These are phyloP conservation scores for Fomitopsis serialis DNA, from an alignment of 768 basidiomycete genomes.

Conservation along the genomic window DNA sequence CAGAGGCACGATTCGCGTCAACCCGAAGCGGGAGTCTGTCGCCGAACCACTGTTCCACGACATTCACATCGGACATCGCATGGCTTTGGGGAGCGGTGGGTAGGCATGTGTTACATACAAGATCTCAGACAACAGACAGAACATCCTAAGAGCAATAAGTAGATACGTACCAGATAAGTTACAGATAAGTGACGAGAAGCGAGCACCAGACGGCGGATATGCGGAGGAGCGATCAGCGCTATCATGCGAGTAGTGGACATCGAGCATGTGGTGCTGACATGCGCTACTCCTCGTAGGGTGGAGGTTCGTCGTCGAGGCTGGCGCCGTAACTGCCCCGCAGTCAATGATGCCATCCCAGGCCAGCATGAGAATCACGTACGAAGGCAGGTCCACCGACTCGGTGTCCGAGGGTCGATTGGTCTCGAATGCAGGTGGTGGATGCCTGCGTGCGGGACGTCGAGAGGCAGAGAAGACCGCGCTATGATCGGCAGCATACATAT, in stretches of 20 bases:
- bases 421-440: not conserved
- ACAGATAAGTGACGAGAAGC: not conserved
- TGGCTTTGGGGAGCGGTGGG: too few relatives aligned
- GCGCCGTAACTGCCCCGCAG: not conserved
- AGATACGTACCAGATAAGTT: not conserved
- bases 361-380: not conserved
- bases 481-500: not conserved
- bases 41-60: too few relatives aligned
- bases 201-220: too few relatives aligned
- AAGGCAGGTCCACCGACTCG: not conserved
- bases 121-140: too few relatives aligned
- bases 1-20: too few relatives aligned
- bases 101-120: too few relatives aligned
- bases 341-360: not conserved
- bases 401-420: not conserved
- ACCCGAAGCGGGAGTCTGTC: too few relatives aligned
- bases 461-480: not conserved
- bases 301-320: not conserved
- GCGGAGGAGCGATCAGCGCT: too few relatives aligned
- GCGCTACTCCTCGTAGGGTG: not conserved
- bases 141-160: not conserved
- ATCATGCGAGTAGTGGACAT: too few relatives aligned
- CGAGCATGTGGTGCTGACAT: too few relatives aligned
- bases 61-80: too few relatives aligned
- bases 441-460: not conserved